Base-by-base conservation (phyloP, 345 rosid genomes). In the Aurinia saxatilis region DNA sequence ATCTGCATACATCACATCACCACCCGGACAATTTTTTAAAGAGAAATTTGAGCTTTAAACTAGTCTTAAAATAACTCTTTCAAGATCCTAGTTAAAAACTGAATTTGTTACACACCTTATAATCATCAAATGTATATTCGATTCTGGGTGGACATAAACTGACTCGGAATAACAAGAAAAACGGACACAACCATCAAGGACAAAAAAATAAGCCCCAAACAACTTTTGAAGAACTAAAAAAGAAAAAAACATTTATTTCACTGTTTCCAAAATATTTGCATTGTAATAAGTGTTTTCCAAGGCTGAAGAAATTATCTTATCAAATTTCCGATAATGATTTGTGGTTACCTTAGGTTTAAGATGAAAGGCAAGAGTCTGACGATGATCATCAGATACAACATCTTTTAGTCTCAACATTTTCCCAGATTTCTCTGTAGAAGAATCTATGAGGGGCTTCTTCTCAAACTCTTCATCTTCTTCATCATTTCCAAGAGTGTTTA, bases 311-410 rank as follows among this genome's bases (percentile, higher is more conserved):
- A 61, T 27, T 6, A 27, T 4, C 4, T 4, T 4, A 27, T 27
- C 5, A 4, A 4, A 27, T 23, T n/a, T n/a, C n/a, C n/a, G 27
- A 23, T 23, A 23, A 2, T 31, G 36, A 10, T 17, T 23, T 16
- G 56, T 52, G 25, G 47, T 18, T 66, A 86, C 98, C 92, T 88
- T 84, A 44, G 96, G 98, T 77, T 88, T 86, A 57, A 91, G 74
- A 36, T 86, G 98, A 73, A 81, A 88, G 42, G 95, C 92, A 65
- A 91, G 66, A 46, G 95, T 88, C n/a, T 70, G 68, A 21, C 64
- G 74, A 70, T 84, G 90, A 18, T 77, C 78, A 58, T 46, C 66
- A 50, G 84, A 63, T 54, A 91, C 83, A 45, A 79, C 77, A 67
- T 91, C 96, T 72, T 80, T 91, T 65, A 86, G 57, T 65, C 73